These are phyloP conservation scores for Russula dissimulans DNA, from an alignment of 768 basidiomycete genomes.

Conservation along the genomic window DNA sequence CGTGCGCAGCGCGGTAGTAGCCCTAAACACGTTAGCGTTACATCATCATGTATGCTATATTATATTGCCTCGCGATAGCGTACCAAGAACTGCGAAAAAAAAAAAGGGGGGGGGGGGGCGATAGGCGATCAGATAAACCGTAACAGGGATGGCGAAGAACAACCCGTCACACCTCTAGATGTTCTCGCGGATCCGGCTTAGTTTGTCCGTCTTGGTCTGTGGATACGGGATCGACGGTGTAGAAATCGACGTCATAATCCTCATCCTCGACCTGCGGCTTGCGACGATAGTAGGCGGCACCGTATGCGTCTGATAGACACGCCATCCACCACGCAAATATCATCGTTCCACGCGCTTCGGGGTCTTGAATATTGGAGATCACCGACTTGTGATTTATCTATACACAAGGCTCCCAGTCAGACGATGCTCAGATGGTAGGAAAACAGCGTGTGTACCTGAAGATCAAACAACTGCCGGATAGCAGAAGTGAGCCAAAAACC, in stretches of 20 bases:
- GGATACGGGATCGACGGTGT: constrained; percentile 56
- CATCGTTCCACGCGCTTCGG: constrained; percentile 73
- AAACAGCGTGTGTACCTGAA: constrained; percentile 42
- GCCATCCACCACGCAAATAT: constrained; percentile 95
- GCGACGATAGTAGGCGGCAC: constrained; percentile 73
- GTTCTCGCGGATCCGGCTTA: constrained; percentile 51
- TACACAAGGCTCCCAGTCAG: not conserved
- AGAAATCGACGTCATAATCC: constrained; percentile 86
- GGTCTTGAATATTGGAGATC: constrained; percentile 61
- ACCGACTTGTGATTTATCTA: constrained; percentile 82
- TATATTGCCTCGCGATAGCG: constrained; percentile 22
- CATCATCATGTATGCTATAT: constrained; percentile 8
- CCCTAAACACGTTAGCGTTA: constrained; percentile 38
- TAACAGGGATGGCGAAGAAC: not conserved
- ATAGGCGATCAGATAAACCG: constrained; percentile 8
- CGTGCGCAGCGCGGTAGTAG: constrained; percentile 76
- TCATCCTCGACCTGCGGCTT: constrained; percentile 75
- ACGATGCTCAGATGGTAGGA: not conserved
- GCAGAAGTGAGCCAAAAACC: constrained; percentile 77
- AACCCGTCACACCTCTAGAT: constrained; percentile 54
- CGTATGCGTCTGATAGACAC: constrained; percentile 75
- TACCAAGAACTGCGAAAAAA: constrained; percentile 53
- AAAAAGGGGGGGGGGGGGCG: not conserved
- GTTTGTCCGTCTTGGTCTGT: constrained; percentile 33
- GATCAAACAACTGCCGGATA: constrained; percentile 68